Evolutionary conservation across 2,329 filamentous ascomycete species (phyloP).

Genomic region (Clarireedia hainanense): DNA sequence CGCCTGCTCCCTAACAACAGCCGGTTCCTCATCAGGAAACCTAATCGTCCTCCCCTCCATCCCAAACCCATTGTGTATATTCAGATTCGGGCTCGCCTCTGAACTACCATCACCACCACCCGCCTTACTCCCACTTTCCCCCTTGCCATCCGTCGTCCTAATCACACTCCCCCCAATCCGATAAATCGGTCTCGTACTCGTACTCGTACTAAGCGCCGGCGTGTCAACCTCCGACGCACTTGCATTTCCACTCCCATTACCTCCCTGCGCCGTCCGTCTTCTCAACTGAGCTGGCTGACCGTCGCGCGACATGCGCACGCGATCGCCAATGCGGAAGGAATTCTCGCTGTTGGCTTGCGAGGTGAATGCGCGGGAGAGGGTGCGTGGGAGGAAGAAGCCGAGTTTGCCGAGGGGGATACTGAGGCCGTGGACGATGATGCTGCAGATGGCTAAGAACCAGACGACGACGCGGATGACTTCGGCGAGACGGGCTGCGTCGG

Average conservation of each 20-base stretch:
- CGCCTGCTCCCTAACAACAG: not conserved
- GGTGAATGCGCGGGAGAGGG: constrained; percentile 40
- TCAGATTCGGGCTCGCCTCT: not conserved
- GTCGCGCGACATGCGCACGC: too few relatives aligned
- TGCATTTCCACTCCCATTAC: not conserved
- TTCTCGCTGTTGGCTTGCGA: constrained; percentile 16
- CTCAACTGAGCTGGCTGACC: not conserved
- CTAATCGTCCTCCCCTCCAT: constrained; percentile 33
- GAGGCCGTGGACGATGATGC: constrained; percentile 76
- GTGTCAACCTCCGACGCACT: not conserved
- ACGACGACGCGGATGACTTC: constrained; percentile 66
- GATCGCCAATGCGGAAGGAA: too few relatives aligned
- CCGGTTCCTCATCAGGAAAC: constrained; percentile 36
- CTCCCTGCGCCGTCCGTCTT: not conserved
- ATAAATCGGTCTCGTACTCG: constrained; percentile 26
- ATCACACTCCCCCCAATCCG: constrained; percentile 34
- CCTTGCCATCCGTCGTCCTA: not conserved
- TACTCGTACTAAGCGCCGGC: not conserved
- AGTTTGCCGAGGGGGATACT: constrained; percentile 71
- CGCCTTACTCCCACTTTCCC: not conserved
- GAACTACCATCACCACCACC: not conserved
- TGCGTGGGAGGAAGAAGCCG: constrained; percentile 50
- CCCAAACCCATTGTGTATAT: not conserved
- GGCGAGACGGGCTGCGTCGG: constrained; percentile 56
- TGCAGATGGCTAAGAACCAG: constrained; percentile 81